phyloP scores from a whole-genome alignment of 2,329 filamentous ascomycete genomes.

The Cercospora sojina region DNA sequence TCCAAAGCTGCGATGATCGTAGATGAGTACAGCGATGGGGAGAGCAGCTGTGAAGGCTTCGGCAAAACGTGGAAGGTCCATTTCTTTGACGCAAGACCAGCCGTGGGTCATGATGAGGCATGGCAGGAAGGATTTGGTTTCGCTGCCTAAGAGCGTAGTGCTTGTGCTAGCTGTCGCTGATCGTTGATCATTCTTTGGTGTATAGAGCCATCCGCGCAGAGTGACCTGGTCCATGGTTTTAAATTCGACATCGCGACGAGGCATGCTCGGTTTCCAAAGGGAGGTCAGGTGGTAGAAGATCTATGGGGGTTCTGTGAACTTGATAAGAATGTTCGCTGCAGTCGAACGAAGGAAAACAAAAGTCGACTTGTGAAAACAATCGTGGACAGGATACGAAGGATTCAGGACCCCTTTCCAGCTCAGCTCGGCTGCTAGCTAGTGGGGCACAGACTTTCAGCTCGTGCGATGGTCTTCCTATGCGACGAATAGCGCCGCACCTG shows the following conservation, averaged over 20 bases:
- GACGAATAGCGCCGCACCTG: neutral
- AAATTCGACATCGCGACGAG: neutral
- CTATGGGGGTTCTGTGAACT: neutral
- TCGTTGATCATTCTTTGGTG: neutral
- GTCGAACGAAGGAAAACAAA: neutral
- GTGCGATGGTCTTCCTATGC: neutral
- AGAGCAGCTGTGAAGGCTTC: neutral
- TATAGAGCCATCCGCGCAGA: constrained; percentile 1
- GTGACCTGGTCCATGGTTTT: neutral
- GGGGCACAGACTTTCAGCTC: neutral
- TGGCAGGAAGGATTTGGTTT: neutral
- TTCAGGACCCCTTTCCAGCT: neutral
- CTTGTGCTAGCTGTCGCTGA: neutral
- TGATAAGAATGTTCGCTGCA: neutral
- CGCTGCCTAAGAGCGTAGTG: neutral
- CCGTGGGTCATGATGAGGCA: constrained; percentile 4
- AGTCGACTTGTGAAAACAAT: neutral
- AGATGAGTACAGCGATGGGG: neutral
- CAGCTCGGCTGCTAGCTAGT: neutral
- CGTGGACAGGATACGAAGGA: neutral
- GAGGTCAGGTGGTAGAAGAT: too few relatives aligned
- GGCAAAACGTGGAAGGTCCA: neutral
- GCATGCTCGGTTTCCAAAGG: neutral
- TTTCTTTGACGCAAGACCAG: constrained; percentile 7
- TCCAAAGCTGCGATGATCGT: constrained; percentile 2